Conservation (phyloP, 345 rosid genomes). For the Cardiospermum halicacabum region DNA sequence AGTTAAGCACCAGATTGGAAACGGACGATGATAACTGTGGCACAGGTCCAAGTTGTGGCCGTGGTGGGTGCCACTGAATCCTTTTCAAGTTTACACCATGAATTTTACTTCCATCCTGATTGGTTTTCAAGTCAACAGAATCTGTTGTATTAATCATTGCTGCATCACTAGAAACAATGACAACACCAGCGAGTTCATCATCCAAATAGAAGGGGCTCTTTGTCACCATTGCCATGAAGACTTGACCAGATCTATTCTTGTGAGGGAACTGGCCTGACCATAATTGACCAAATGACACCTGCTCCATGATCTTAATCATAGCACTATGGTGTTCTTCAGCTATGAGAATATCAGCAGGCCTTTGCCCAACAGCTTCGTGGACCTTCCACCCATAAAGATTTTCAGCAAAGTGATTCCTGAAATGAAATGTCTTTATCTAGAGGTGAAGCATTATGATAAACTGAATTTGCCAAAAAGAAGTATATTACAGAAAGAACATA, state of each 20-base stretch:
- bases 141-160: conserved; percentile 38
- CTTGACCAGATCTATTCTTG: conserved; percentile 62
- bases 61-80: conserved; percentile 59
- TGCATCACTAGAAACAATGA: conserved; percentile 77
- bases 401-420: conserved; percentile 86
- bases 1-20: conserved; percentile 67
- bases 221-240: conserved; percentile 64
- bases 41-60: conserved; percentile 41
- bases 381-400: conserved; percentile 75
- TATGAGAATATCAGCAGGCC: conserved; percentile 49
- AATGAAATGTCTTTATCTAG: conserved; percentile 6
- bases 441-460: conserved; percentile 7
- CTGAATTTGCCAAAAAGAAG: neutral
- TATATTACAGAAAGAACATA: neutral
- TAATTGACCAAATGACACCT: conserved; percentile 44
- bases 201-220: conserved; percentile 60
- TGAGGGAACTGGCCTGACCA: conserved; percentile 93
- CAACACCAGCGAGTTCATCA: conserved; percentile 59
- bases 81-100: conserved; percentile 38
- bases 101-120: conserved; percentile 27
- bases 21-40: conserved; percentile 66
- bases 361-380: conserved; percentile 55
- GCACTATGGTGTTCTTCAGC: conserved; percentile 43
- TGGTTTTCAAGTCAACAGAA: conserved; percentile 27
- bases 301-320: conserved; percentile 37